Conservation (phyloP, 2,329 filamentous ascomycete species). For the Phialocephala subalpina region DNA sequence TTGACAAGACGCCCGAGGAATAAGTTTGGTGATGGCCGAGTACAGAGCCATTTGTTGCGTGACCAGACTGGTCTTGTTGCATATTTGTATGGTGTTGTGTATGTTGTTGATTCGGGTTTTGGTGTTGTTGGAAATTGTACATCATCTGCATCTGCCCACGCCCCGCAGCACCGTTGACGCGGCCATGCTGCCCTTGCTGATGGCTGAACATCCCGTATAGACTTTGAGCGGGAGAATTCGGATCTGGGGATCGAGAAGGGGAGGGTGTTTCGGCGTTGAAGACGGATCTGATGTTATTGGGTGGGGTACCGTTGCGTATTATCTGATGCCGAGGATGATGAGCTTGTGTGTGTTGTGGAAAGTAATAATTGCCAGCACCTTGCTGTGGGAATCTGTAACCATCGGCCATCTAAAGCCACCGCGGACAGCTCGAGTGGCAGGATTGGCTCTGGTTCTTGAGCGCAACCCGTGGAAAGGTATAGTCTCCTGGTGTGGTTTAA, state of each 20-base stretch:
- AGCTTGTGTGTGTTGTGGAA: constrained; percentile 52
- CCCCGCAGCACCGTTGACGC: constrained; percentile 71
- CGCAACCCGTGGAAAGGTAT: constrained; percentile 31
- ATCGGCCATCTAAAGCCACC: constrained; percentile 70
- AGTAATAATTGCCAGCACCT: constrained; percentile 65
- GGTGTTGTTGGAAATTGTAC: constrained; percentile 72
- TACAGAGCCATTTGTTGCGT: constrained; percentile 62
- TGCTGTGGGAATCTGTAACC: constrained; percentile 70
- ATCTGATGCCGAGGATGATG: constrained; percentile 53
- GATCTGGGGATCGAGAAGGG: constrained; percentile 63
- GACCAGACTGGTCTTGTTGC: constrained; percentile 64
- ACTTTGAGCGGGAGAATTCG: constrained; percentile 45
- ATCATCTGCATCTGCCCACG: constrained; percentile 71
- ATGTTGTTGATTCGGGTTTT: constrained; percentile 61
- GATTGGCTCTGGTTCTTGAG: constrained; percentile 37
- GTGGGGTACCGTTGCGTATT: constrained; percentile 52
- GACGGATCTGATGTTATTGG: constrained; percentile 50
- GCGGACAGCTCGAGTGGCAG: constrained; percentile 34
- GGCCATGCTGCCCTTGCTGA: constrained; percentile 77
- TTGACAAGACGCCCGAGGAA: constrained; percentile 69
- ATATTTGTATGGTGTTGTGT: constrained; percentile 68
- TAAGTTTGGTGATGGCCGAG: constrained; percentile 68
- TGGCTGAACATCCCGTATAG: constrained; percentile 70
- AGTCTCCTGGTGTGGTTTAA: constrained; percentile 29
- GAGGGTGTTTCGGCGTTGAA: constrained; percentile 57